Conservation (phyloP, 2,329 filamentous ascomycete species). For the Phoma sp. region DNA sequence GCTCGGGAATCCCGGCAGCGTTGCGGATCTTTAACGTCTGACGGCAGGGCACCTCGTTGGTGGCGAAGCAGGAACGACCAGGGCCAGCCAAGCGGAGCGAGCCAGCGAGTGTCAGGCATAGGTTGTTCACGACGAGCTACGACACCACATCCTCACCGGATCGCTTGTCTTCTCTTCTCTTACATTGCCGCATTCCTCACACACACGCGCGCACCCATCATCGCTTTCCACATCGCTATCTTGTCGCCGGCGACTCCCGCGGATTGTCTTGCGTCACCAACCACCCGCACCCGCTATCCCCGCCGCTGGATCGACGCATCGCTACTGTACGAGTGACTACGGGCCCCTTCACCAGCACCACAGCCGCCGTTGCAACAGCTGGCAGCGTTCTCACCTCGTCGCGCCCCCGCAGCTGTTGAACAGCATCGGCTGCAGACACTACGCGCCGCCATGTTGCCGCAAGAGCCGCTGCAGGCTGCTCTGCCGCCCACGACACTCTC, state of each 20-base stretch:
- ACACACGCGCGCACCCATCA: background rate
- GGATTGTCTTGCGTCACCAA: constrained; percentile 27
- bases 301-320: constrained; percentile 19
- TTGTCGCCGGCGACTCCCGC: constrained; percentile 20
- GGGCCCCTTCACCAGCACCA: constrained; percentile 17
- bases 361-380: constrained; percentile 32
- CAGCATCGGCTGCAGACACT: constrained; percentile 8
- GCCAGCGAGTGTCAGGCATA: constrained; percentile 27
- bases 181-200: constrained; percentile 17
- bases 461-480: constrained; percentile 32
- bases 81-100: constrained; percentile 18
- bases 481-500: constrained; percentile 44
- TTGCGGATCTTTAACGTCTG: constrained; percentile 14
- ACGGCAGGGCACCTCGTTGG: constrained; percentile 16
- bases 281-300: constrained; percentile 25
- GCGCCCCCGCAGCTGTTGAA: constrained; percentile 1
- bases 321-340: background rate
- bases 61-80: constrained; percentile 25
- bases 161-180: constrained; percentile 12
- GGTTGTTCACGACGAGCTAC: constrained; percentile 14
- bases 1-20: constrained; percentile 24
- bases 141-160: constrained; percentile 16
- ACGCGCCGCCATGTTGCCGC: constrained; percentile 40
- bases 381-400: constrained; percentile 13
- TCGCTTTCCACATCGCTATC: constrained; percentile 14